Evolutionary conservation across 2,329 filamentous ascomycete species (phyloP), one percentile per base, ranked within the genome.

Genomic region (Aspergillus cejpii): DNA sequence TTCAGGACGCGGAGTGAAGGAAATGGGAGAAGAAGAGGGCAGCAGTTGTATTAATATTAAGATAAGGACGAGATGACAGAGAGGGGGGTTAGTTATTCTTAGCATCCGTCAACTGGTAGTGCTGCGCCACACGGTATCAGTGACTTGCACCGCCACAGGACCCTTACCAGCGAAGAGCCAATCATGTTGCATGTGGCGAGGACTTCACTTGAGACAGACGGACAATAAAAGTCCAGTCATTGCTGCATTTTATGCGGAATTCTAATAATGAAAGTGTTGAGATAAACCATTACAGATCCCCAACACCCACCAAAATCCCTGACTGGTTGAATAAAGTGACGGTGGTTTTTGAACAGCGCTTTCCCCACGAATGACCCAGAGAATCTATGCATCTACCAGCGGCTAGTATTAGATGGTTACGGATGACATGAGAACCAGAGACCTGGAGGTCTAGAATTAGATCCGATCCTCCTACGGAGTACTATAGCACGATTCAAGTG

Each of bases 61-160:
- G 14, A 31, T 20, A 23, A 43, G 29, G 34, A 27, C 46, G n/a
- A 43, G 17, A 28, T 33, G 7, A 48, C 24, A 17, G 34, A 43
- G 20, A 34, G n/a, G 31, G 31, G 31, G 31, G 4, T 14, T 1
- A 14, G 15, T 31, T 31, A 31, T 31, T 31, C 28, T 31, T 31
- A 31, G 28, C 10, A 15, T 14, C 10, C n/a, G n/a, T n/a, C n/a
- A n/a, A n/a, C n/a, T 47, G 42, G 44, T 42, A 38, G 15, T 40
- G 40, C 53, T 57, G 55, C 57, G 60, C 60, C 58, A 59, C 59
- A 52, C 37, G n/a, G 27, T 34, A 43, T 17, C 23, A 28, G 6
- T 27, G 21, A 28, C 27, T 11, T 37, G 42, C 55, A 63, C 57
- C 48, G 58, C 59, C 60, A 61, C 57, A 40, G 14, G n/a, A 23